Conservation (phyloP, 2,329 filamentous ascomycete genomes). For the Fusarium nygamai region DNA sequence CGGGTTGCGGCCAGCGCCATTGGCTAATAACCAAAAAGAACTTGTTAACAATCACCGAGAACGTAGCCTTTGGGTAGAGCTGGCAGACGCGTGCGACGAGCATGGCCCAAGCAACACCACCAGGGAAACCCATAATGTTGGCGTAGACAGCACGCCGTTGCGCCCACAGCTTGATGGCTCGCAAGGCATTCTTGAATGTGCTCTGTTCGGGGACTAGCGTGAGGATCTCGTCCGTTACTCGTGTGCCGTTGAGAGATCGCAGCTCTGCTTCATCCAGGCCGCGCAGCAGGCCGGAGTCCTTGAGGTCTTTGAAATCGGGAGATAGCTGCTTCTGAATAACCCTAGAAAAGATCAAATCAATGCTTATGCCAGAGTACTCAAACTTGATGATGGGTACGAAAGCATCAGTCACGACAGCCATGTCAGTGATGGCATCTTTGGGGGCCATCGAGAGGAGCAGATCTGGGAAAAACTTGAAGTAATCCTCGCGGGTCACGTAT, state of each 20-base stretch:
- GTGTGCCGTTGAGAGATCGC: constrained; percentile 90
- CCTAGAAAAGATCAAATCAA: constrained; percentile 90
- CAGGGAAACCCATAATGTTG: constrained; percentile 95
- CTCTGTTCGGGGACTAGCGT: constrained; percentile 87
- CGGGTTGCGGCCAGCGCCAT: constrained; percentile 96
- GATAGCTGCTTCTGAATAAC: constrained; percentile 78
- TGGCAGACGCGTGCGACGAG: constrained; percentile 95
- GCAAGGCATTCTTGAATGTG: constrained; percentile 87
- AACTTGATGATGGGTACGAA: constrained; percentile 99
- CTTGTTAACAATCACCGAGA: constrained; percentile 87
- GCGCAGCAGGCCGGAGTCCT: constrained; percentile 84
- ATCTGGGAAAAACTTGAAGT: constrained; percentile 88
- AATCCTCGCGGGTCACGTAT: constrained; percentile 88
- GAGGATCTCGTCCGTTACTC: constrained; percentile 93
- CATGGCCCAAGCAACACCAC: constrained; percentile 98
- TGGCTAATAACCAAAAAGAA: constrained; percentile 93
- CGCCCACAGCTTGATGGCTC: constrained; percentile 97
- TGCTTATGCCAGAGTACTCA: constrained; percentile 88
- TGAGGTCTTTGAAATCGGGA: constrained; percentile 72
- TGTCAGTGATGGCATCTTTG: constrained; percentile 81
- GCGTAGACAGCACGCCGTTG: constrained; percentile 92
- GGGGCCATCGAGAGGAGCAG: constrained; percentile 81
- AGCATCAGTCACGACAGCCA: constrained; percentile 87
- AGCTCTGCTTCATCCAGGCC: constrained; percentile 89
- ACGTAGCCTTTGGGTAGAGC: constrained; percentile 91